A percentile compares a stretch with the other conserved stretches of the same genome.
phyloP scores from a whole-genome alignment of 2,329 filamentous ascomycete species.

The Coniochaeta sp. region DNA sequence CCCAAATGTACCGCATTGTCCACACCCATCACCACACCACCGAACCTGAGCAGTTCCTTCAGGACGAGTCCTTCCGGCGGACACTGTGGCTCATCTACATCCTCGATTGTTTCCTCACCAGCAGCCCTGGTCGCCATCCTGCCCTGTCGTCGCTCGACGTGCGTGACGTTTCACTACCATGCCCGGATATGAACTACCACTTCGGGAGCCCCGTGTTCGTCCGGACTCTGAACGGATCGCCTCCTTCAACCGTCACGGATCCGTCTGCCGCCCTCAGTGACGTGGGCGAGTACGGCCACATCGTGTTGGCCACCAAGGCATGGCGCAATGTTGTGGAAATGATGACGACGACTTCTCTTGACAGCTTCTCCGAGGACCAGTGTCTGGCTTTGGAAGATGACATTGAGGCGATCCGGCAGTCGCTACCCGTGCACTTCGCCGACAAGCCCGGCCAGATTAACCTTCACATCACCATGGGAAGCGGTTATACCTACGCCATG shows the following conservation, averaged over 20 bases:
- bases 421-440: conserved; percentile 51
- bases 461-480: conserved; percentile 58
- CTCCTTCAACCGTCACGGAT: conserved; percentile 30
- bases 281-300: conserved; percentile 55
- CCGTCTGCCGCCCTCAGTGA: conserved; percentile 34
- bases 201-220: conserved; percentile 54
- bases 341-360: conserved; percentile 46
- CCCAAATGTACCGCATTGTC: conserved; percentile 57
- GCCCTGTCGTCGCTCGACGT: conserved; percentile 48
- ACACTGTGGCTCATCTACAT: conserved; percentile 58
- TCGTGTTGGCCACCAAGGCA: conserved; percentile 52
- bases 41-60: conserved; percentile 52
- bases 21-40: conserved; percentile 43
- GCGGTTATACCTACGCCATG: conserved; percentile 56
- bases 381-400: conserved; percentile 44
- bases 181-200: conserved; percentile 55
- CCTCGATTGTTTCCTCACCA: conserved; percentile 55
- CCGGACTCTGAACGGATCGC: conserved; percentile 42
- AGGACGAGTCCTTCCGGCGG: conserved; percentile 54
- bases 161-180: conserved; percentile 49
- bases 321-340: conserved; percentile 57
- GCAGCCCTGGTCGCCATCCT: conserved; percentile 52
- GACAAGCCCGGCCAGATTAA: conserved; percentile 56
- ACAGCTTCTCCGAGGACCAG: conserved; percentile 46
- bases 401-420: conserved; percentile 47